Evolutionary conservation across 1,284 basidiomycete genomes (phyloP), one percentile per base, ranked within the genome.

Genomic region (Golubevia pallescens): DNA sequence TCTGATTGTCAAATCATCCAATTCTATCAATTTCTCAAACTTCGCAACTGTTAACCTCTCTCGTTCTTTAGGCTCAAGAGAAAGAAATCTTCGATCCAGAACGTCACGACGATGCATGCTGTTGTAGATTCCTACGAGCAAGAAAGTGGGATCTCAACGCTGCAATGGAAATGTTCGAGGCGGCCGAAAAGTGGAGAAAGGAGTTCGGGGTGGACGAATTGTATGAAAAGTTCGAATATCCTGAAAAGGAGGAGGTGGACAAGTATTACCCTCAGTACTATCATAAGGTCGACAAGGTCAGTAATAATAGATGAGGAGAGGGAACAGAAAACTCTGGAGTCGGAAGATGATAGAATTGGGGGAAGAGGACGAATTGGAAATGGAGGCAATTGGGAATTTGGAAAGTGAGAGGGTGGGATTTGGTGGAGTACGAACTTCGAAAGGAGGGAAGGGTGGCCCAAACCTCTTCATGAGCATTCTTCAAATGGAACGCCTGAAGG

Each of bases 251-350:
- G 56, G 88, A 91, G 76, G 94, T 98, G 13, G 90, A 94, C 88
- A 92, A 94, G 87, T 93, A 93, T 83, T 98, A 97, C 86, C 95
- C 96, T 1, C 93, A 97, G 84, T 98, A 90, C 87, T 87, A 98
- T 86, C 96, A 97, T 88, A 96, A 95, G 88, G 93, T 89, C 73
- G 96, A 99, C 89, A 94, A 92, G 88, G 93, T 93, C 24, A 54
- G 65, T 42, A 38, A 38, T 38, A 10, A 38, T 5, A 5, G 34
- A 10, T 38, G 34, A 38, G 10, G 34, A 38, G 34, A 38, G 5
- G 34, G 10, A 38, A 4, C 34, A 38, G 10, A 38, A 38, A 38
- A n/a, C n/a, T n/a, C n/a, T n/a, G n/a, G n/a, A n/a, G 34, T 4
- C 10, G 34, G 34, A 38, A 38, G 34, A 10, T 10, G 34, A 38